A percentile compares a stretch with the other conserved stretches of the same genome.
These are phyloP conservation scores for Cystofilobasidium macerans DNA, from an alignment of 768 basidiomycete genomes.

Conservation along the genomic window DNA sequence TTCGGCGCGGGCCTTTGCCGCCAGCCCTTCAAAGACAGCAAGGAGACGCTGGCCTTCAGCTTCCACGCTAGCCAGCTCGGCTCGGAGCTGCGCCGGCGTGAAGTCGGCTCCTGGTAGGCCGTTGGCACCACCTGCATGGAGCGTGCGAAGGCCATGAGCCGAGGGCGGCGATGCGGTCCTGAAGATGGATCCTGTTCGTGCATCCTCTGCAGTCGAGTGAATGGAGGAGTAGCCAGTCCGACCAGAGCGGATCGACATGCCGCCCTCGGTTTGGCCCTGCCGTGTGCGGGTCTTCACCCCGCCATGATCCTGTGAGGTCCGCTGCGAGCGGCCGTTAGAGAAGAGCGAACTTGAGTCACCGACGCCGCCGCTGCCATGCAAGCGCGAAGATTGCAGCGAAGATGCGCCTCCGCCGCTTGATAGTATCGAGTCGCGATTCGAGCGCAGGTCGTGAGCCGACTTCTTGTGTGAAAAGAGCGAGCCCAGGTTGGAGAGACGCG, in stretches of 20 bases:
- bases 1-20: not conserved
- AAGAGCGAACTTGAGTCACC: slow-evolving; percentile 1
- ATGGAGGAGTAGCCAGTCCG: slow-evolving; percentile 5
- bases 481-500: slow-evolving; percentile 6
- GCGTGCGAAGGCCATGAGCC: slow-evolving; percentile 1
- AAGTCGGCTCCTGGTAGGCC: slow-evolving; percentile 11
- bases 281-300: not conserved
- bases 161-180: slow-evolving; percentile 4
- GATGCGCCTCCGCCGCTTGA: not conserved
- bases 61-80: slow-evolving; percentile 12
- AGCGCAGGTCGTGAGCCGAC: not conserved
- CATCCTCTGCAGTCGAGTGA: not conserved
- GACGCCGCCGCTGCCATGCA: not conserved
- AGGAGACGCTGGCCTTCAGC: slow-evolving; percentile 20
- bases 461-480: slow-evolving; percentile 14
- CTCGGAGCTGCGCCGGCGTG: not conserved
- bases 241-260: slow-evolving; percentile 9
- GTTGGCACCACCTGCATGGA: not conserved
- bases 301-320: slow-evolving; percentile 5
- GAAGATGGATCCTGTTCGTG: slow-evolving; percentile 8
- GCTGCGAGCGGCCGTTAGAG: slow-evolving; percentile 2
- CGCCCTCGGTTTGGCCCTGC: not conserved
- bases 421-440: not conserved
- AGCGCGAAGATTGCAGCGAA: not conserved
- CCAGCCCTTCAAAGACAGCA: slow-evolving; percentile 13